Evolutionary conservation across 1,284 basidiomycete genomes (phyloP).

Genomic region (Polyporus tsugae): DNA sequence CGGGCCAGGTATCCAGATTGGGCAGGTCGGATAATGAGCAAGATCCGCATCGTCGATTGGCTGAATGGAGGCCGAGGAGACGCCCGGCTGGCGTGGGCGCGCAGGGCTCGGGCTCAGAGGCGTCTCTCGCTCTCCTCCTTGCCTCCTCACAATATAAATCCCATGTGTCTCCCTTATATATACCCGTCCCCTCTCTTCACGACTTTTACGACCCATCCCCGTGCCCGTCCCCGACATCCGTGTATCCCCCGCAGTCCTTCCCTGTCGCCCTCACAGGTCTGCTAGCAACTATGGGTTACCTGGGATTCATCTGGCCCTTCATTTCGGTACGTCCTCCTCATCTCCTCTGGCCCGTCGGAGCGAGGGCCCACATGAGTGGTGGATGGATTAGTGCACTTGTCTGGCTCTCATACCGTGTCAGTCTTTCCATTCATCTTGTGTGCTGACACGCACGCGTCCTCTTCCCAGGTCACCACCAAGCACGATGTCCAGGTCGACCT

Average conservation of each 20-base stretch:
- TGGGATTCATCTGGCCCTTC: conserved; percentile 29
- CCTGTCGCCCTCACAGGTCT: conserved; percentile 20
- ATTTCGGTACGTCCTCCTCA: conserved; percentile 17
- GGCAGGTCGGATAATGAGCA: conserved; percentile 10
- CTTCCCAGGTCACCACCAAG: conserved; percentile 18
- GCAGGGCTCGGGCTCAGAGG: conserved; percentile 4
- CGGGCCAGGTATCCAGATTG: conserved; percentile 25
- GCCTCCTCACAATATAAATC: conserved; percentile 25
- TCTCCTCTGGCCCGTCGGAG: neutral
- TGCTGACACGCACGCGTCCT: neutral
- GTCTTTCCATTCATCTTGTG: neutral
- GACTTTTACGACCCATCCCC: conserved; percentile 16
- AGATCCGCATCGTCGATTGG: conserved; percentile 34
- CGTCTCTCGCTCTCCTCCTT: conserved; percentile 21
- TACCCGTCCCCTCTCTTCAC: conserved; percentile 12
- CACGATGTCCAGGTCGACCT: conserved; percentile 29
- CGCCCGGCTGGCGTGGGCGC: conserved; percentile 22
- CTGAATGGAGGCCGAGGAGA: conserved; percentile 18
- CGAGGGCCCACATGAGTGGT: neutral
- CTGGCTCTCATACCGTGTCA: conserved; percentile 1
- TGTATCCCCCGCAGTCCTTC: conserved; percentile 21
- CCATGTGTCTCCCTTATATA: conserved; percentile 29
- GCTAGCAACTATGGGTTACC: conserved; percentile 30
- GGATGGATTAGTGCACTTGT: no score
- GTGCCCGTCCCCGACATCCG: conserved; percentile 19